Evolutionary conservation across 2,329 filamentous ascomycete species (phyloP), one percentile per base, ranked within the genome.

Genomic region (Claviceps humidiphila): DNA sequence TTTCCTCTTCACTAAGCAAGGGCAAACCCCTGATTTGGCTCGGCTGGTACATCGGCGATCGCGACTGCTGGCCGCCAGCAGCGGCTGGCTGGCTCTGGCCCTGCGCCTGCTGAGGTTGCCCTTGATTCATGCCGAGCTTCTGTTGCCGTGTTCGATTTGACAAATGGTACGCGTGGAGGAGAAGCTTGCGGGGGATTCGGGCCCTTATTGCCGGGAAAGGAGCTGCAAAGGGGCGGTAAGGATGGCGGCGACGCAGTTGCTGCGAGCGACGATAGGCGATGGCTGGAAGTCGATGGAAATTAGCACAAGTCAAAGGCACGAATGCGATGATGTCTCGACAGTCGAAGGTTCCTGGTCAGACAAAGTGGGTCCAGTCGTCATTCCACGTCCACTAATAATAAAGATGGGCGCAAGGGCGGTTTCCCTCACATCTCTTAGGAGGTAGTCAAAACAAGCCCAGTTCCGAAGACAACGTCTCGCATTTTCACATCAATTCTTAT

Each of bases 1-100:
- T 80, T 53, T 84, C 81, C 1, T 76, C 71, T 1, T 75, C 68
- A 26, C 67, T 74, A 2, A 84, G 67, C 41, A 73, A 71, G 2
- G 67, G 67, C 3, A 81, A 68, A 5, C 56, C 68, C 38, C 73
- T 70, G 63, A 81, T 80, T 50, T 75, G 71, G 39, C 73, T 70
- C 0, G 78, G 76, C 38, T 71, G 68, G 38, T 75, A 77, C 64
- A 78, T 72, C 1, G 70, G 68, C 2, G 64, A 62, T 8, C 61
- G 62, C 24, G 56, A 54, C 53, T 60, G 59, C 51, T 61, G 60
- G 22, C 55, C 57, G 20, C 55, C 58, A 51, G 55, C 51, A 51
- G 59, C 49, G 48, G 54, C 58, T 47, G 60, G 58, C 54, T 60
- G 62, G 47, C 52, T 58, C 58, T 59, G 58, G 42, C 55, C 53